Evolutionary conservation across 805 yeast genomes (phyloP).

Genomic region (Teunomyces tritomae): DNA sequence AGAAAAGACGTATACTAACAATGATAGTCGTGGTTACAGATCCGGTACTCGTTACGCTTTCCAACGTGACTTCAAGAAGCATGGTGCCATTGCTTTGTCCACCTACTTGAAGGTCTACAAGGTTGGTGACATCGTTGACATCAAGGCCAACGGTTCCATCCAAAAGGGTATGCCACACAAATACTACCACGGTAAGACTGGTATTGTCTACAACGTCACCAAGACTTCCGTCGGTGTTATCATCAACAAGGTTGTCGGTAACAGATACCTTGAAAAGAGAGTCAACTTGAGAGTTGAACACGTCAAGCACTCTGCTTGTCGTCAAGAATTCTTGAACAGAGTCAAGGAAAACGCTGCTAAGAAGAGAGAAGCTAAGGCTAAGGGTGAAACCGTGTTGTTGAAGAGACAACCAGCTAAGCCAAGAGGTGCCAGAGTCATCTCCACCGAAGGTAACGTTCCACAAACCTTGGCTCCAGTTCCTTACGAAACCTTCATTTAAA

Average conservation of each 20-base stretch:
- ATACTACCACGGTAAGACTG: slow-evolving; percentile 99
- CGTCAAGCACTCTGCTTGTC: slow-evolving; percentile 99
- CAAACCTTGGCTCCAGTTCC: slow-evolving; percentile 99
- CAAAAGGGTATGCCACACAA: slow-evolving; percentile 99
- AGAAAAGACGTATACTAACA: not conserved
- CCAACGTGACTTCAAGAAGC: slow-evolving; percentile 99
- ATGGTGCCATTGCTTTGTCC: slow-evolving; percentile 92
- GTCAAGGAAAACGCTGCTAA: slow-evolving; percentile 95
- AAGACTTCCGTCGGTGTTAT: slow-evolving; percentile 98
- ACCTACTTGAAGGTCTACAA: slow-evolving; percentile 97
- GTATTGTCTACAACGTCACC: slow-evolving; percentile 98
- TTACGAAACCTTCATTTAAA: slow-evolving; percentile 98
- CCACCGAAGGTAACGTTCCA: slow-evolving; percentile 81
- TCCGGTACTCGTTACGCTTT: slow-evolving; percentile 99
- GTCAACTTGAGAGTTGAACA: slow-evolving; percentile 98
- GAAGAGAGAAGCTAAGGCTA: slow-evolving; percentile 90
- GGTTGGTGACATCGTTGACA: slow-evolving; percentile 99
- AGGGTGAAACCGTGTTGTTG: slow-evolving; percentile 85
- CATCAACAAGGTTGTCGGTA: slow-evolving; percentile 96
- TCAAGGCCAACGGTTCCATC: slow-evolving; percentile 98
- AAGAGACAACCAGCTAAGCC: slow-evolving; percentile 99
- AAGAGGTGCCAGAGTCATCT: slow-evolving; percentile 85
- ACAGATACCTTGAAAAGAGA: slow-evolving; percentile 99
- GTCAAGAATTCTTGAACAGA: slow-evolving; percentile 98
- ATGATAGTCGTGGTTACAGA: slow-evolving; percentile 89